A percentile compares a stretch with the other conserved stretches of the same genome.
Conservation (phyloP, 148 eudicot species). For the Dianthus caryophyllus region DNA sequence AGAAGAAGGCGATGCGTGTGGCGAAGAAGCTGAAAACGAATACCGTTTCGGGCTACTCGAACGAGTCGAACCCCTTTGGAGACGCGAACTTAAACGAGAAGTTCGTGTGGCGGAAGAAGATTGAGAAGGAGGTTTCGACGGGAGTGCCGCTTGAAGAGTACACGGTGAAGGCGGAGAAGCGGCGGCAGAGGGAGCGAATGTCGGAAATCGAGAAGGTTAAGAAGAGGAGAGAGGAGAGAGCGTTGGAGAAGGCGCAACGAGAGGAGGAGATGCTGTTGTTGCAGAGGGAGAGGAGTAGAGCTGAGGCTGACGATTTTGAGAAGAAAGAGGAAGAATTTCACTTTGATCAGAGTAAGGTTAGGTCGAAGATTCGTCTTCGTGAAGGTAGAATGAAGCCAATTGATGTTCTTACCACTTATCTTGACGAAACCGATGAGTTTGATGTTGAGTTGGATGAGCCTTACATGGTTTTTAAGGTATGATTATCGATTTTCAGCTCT, state of each 20-base stretch:
- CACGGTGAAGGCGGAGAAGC: slow-evolving; percentile 70
- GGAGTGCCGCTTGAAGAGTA: slow-evolving; percentile 72
- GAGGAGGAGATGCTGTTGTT: slow-evolving; percentile 93
- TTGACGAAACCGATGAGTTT: slow-evolving; percentile 77
- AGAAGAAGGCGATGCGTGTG: slow-evolving; percentile 67
- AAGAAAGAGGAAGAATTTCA: slow-evolving; percentile 99
- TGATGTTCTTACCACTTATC: slow-evolving; percentile 80
- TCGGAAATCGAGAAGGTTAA: slow-evolving; percentile 94
- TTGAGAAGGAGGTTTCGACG: slow-evolving; percentile 57
- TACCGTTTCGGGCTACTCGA: slow-evolving; percentile 68
- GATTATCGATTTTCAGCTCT: no score
- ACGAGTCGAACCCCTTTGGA: slow-evolving; percentile 87
- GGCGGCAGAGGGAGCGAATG: slow-evolving; percentile 74
- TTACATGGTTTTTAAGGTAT: slow-evolving; percentile 76
- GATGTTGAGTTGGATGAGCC: slow-evolving; percentile 83
- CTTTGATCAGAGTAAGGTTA: slow-evolving; percentile 92
- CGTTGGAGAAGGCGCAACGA: slow-evolving; percentile 80
- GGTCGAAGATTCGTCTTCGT: slow-evolving; percentile 72
- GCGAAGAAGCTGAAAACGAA: slow-evolving; percentile 76
- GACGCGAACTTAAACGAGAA: slow-evolving; percentile 86
- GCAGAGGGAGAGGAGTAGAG: slow-evolving; percentile 84
- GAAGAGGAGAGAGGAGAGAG: slow-evolving; percentile 91
- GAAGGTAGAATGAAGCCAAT: slow-evolving; percentile 90
- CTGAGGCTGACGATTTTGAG: slow-evolving; percentile 92
- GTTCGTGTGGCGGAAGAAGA: slow-evolving; percentile 94